Conservation (phyloP, 2,329 filamentous ascomycete genomes). For the Ceratocystis diversiconidia region DNA sequence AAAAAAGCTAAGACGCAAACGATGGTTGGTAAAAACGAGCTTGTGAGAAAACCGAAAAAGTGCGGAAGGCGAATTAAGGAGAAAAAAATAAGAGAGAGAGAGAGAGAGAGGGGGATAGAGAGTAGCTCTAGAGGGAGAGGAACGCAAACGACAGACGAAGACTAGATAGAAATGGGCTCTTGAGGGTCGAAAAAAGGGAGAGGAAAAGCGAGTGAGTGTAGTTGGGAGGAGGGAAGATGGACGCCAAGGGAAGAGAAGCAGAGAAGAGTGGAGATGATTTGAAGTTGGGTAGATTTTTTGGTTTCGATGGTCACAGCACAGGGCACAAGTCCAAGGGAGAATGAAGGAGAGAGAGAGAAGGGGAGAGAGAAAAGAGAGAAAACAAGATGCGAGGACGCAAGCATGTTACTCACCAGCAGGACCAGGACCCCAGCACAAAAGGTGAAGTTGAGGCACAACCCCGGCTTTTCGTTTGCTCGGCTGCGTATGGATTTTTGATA, state of each 20-base stretch:
- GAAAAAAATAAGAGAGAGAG: not conserved
- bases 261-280: conserved; percentile 6
- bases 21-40: conserved; percentile 1
- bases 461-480: not conserved
- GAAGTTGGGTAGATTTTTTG: not conserved
- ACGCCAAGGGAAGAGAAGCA: conserved; percentile 6
- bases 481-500: not conserved
- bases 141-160: conserved; percentile 9
- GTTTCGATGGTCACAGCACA: conserved; percentile 6
- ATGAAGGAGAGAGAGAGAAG: not conserved
- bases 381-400: not conserved
- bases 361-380: not conserved
- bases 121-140: not conserved
- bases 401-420: too few relatives aligned
- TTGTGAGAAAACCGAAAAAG: not conserved
- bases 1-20: not conserved
- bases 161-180: not conserved
- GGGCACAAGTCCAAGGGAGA: not conserved
- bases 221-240: not conserved
- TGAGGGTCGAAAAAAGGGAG: conserved; percentile 7
- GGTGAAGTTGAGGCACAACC: not conserved
- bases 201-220: not conserved
- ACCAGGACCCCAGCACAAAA: too few relatives aligned
- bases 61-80: not conserved
- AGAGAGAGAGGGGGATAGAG: not conserved